Base-by-base conservation (phyloP, 495 filamentous ascomycete species). In the Neurospora sp. region DNA sequence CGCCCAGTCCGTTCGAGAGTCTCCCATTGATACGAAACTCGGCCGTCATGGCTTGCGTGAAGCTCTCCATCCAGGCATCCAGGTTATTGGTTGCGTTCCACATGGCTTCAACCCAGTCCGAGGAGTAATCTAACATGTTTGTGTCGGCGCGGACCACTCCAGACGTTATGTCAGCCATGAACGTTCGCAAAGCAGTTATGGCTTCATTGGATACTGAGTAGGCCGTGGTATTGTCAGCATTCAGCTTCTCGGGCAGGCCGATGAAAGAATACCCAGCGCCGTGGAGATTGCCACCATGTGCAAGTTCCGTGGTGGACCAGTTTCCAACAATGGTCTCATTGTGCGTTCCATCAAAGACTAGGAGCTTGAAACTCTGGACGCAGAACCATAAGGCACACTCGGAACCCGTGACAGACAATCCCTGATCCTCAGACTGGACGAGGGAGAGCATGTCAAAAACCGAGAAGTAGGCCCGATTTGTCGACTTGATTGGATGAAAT, bases 371-470 rank as follows among this genome's bases (percentile, higher is more conserved):
- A 54, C 73, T 77, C 72, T 79, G 75, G 15, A 83, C 75, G 54
- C 82, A 83, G 70, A 83, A 83, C 81, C 81, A 83, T 19, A 83
- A 48, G 0, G 76, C 79, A 42, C 82, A 83, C 69, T 81, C 76
- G 28, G 62, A 39, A 66, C 59, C 77, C 3, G 38, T 36, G 10
- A 74, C 38, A 0, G 31, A 37, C 9, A 54, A 21, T 15, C 76
- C 69, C 4, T 76, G 76, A 21, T 75, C 76, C 24, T 71, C 37
- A 3, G 71, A 70, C 5, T 75, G 76, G 11, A 69, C 77, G 39
- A 76, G 40, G 5, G 79, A 78, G 28, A 83, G 73, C 34, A 82
- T 75, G 62, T 83, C 82, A 48, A 83, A 83, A 10, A 79, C 74
- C 31, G 82, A 82, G 31, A 83, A 77, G 21, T 78, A 77, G 0